phyloP scores from a whole-genome alignment of 768 basidiomycete species.

The Suillus clintonianus region DNA sequence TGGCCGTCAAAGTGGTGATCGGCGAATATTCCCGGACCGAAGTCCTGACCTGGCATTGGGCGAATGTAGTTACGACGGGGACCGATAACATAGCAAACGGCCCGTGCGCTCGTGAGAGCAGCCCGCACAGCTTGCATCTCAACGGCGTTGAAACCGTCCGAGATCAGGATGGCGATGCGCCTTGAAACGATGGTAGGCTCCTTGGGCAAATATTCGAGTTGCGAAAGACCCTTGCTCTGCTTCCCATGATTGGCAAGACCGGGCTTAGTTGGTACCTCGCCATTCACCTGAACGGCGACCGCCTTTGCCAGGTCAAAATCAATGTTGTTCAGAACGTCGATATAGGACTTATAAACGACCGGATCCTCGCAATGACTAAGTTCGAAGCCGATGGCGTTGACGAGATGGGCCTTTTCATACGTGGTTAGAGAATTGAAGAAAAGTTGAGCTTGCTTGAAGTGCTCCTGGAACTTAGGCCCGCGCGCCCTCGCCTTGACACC shows the following conservation, averaged over 20 bases:
- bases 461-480: slow-evolving; percentile 77
- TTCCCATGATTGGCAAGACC: slow-evolving; percentile 58
- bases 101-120: slow-evolving; percentile 51
- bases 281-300: slow-evolving; percentile 68
- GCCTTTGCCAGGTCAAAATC: slow-evolving; percentile 70
- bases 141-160: slow-evolving; percentile 69
- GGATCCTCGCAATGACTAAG: slow-evolving; percentile 82
- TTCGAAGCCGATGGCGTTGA: slow-evolving; percentile 76
- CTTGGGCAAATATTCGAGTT: slow-evolving; percentile 54
- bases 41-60: slow-evolving; percentile 31
- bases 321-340: slow-evolving; percentile 68
- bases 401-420: slow-evolving; percentile 72
- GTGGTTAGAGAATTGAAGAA: slow-evolving; percentile 81
- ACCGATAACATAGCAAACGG: slow-evolving; percentile 67
- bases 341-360: slow-evolving; percentile 66
- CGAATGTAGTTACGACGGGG: slow-evolving; percentile 58
- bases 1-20: slow-evolving; percentile 79
- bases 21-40: slow-evolving; percentile 41
- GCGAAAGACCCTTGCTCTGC: slow-evolving; percentile 57
- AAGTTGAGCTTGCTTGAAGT: slow-evolving; percentile 69
- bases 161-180: slow-evolving; percentile 74
- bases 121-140: slow-evolving; percentile 62
- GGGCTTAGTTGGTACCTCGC: slow-evolving; percentile 53
- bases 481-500: slow-evolving; percentile 64
- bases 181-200: slow-evolving; percentile 62